phyloP scores from a whole-genome alignment of 441 rosid genomes.

The Raphanus hybrid region DNA sequence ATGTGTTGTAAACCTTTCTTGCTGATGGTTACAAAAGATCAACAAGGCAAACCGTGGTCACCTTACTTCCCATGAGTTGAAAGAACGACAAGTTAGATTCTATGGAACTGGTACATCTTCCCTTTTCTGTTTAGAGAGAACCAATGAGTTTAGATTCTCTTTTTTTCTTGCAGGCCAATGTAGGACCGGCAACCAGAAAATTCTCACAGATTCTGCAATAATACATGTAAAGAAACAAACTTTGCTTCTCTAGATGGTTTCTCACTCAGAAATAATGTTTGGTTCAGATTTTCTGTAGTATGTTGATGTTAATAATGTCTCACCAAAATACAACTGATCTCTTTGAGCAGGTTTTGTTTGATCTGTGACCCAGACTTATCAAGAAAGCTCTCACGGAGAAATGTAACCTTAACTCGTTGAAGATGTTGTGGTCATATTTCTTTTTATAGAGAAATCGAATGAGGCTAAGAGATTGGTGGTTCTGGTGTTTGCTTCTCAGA shows the following conservation, averaged over 20 bases:
- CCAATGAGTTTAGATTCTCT: not conserved
- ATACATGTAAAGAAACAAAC: constrained; percentile 29
- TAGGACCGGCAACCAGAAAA: constrained; percentile 72
- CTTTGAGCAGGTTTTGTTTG: constrained; percentile 62
- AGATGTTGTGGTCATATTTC: no score
- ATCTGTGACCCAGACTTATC: constrained; percentile 39
- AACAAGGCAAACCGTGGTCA: constrained; percentile 43
- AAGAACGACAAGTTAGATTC: no score
- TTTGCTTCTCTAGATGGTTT: not conserved
- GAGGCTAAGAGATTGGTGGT: not conserved
- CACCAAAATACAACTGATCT: not conserved
- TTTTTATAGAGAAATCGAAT: no score
- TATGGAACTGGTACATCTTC: no score
- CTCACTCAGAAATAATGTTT: not conserved
- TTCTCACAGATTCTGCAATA: constrained; percentile 27
- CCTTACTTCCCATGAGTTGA: no score
- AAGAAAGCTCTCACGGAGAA: no score
- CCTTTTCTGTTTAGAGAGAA: no score
- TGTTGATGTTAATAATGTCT: not conserved
- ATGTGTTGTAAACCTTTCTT: constrained; percentile 7
- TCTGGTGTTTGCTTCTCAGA: not conserved
- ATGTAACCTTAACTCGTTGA: no score
- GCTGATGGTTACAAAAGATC: constrained; percentile 67
- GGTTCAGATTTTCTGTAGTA: no score
- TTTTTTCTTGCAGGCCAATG: constrained; percentile 66